phyloP scores from a whole-genome alignment of 306 rosid genomes.

The Glycine latifolia region DNA sequence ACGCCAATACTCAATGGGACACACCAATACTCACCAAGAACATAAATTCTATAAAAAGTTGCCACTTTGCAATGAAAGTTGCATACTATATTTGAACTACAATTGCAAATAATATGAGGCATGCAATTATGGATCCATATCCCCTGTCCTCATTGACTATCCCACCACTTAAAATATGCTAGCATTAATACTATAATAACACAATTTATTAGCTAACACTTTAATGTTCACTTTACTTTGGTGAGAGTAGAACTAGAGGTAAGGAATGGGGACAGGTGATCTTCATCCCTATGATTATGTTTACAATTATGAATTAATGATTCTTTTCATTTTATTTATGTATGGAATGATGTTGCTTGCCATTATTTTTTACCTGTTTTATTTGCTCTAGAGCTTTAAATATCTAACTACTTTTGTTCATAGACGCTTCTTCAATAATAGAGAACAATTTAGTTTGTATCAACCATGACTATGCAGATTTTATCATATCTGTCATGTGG shows the following conservation, averaged over 20 bases:
- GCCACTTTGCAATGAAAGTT: slow-evolving; percentile 19
- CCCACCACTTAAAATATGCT: not conserved
- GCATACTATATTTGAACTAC: not conserved
- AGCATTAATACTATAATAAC: slow-evolving; percentile 4
- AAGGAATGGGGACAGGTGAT: slow-evolving; percentile 15
- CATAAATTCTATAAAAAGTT: not conserved
- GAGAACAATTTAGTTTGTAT: slow-evolving; percentile 16
- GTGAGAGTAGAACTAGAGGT: slow-evolving; percentile 11
- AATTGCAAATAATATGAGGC: slow-evolving; percentile 23
- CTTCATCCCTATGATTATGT: slow-evolving; percentile 13
- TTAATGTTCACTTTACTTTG: not conserved
- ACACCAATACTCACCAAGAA: slow-evolving; percentile 13
- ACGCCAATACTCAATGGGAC: not conserved
- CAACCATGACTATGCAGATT: slow-evolving; percentile 8
- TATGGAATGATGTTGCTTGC: slow-evolving; percentile 4
- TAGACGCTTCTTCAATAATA: slow-evolving; percentile 6
- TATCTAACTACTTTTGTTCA: slow-evolving; percentile 12
- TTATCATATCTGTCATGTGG: slow-evolving; percentile 20
- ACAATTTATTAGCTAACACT: not conserved
- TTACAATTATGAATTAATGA: slow-evolving; percentile 8
- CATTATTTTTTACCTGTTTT: not conserved
- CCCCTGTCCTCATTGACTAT: not conserved
- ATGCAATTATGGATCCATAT: slow-evolving; percentile 9
- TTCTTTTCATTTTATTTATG: not conserved
- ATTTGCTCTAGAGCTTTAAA: slow-evolving; percentile 9